Percentiles rank a stretch among this genome's conserved stretches.
Conservation (phyloP, 768 basidiomycete genomes). For the Clitopilus hobsonii region DNA sequence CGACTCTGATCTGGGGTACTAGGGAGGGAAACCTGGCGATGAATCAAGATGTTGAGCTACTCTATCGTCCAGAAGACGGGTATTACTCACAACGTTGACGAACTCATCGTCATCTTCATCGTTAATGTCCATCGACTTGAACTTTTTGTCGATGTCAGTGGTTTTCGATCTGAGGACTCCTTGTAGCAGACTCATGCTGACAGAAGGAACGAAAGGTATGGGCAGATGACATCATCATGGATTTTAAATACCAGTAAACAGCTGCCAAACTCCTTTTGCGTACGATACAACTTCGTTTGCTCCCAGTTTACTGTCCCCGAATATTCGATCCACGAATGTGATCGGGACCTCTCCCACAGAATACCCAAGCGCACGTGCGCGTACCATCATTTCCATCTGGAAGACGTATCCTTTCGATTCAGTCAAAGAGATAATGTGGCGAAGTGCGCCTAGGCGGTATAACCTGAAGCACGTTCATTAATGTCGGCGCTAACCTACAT, state of each 20-base stretch:
- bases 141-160: conserved; percentile 24
- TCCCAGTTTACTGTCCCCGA: conserved; percentile 89
- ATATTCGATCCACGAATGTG: conserved; percentile 91
- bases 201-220: neutral
- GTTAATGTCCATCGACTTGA: conserved; percentile 27
- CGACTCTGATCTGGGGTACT: conserved; percentile 66
- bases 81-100: conserved; percentile 60
- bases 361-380: conserved; percentile 80
- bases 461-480: conserved; percentile 39
- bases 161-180: conserved; percentile 58
- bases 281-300: conserved; percentile 87
- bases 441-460: conserved; percentile 72
- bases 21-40: conserved; percentile 54
- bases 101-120: conserved; percentile 65
- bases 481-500: neutral
- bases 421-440: conserved; percentile 79
- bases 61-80: neutral
- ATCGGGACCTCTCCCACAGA: conserved; percentile 89
- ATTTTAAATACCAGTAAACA: conserved; percentile 67
- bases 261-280: conserved; percentile 75
- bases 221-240: neutral
- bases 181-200: conserved; percentile 62
- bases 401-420: conserved; percentile 91
- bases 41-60: conserved; percentile 6
- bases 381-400: conserved; percentile 98